Conservation (phyloP, 148 eudicot species). For the Agrostemma githago region DNA sequence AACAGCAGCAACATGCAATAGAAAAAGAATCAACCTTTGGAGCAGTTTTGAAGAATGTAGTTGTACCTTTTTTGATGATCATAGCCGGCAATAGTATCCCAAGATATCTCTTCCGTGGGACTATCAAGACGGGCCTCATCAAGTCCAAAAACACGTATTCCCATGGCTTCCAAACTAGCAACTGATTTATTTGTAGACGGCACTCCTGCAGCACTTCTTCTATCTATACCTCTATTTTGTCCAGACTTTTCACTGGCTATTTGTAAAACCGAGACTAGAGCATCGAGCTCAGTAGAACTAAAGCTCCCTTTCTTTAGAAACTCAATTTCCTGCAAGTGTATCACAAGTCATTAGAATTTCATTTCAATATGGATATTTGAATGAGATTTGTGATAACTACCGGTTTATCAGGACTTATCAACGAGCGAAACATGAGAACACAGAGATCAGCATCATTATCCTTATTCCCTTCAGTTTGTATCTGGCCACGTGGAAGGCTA, state of each 20-base stretch:
- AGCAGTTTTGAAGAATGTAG: too few species aligned
- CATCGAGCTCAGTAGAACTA: constrained; percentile 74
- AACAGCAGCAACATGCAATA: neutral
- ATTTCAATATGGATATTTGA: neutral
- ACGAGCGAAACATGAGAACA: constrained; percentile 80
- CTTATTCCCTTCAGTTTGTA: constrained; percentile 29
- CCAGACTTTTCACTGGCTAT: constrained; percentile 51
- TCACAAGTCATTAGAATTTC: neutral
- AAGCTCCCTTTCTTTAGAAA: constrained; percentile 78
- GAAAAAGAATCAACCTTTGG: too few species aligned
- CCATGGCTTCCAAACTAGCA: constrained; percentile 82
- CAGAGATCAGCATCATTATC: constrained; percentile 57
- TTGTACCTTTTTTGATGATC: constrained; percentile 76
- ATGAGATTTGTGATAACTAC: constrained; percentile 30
- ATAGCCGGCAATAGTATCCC: constrained; percentile 99
- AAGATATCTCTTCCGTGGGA: constrained; percentile 54
- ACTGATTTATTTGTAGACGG: constrained; percentile 62
- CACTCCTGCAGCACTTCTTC: constrained; percentile 35
- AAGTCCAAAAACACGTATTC: constrained; percentile 80
- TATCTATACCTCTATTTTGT: constrained; percentile 41
- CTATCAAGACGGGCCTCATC: constrained; percentile 36
- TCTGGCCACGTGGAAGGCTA: constrained; percentile 42
- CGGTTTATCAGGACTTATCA: constrained; percentile 79
- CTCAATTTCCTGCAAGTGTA: constrained; percentile 69
- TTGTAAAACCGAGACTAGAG: constrained; percentile 65